Conservation (phyloP, 208 protist species). For the Phytomonas francai region DNA sequence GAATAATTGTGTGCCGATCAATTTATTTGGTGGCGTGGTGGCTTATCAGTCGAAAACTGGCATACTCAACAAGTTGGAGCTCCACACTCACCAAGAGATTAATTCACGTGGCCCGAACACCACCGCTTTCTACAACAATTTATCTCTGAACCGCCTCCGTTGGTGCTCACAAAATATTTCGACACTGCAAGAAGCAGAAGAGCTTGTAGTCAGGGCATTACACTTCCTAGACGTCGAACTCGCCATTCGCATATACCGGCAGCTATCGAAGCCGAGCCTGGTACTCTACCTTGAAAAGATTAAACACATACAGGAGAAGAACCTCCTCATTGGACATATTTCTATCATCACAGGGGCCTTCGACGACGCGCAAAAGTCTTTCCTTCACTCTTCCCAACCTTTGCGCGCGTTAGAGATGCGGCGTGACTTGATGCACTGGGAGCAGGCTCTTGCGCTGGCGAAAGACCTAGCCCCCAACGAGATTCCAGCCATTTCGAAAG, state of each 20-base stretch:
- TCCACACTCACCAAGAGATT: conserved; percentile 74
- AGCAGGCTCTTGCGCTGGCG: conserved; percentile 90
- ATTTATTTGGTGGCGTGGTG: conserved; percentile 71
- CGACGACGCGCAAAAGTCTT: conserved; percentile 90
- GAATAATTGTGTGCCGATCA: conserved; percentile 59
- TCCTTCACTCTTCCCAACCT: conserved; percentile 88
- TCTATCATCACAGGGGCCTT: conserved; percentile 92
- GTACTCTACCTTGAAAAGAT: conserved; percentile 91
- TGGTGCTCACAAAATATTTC: conserved; percentile 87
- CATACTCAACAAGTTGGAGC: conserved; percentile 42
- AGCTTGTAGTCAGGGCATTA: conserved; percentile 88
- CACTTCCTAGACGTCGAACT: conserved; percentile 91
- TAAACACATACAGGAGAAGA: conserved; percentile 89
- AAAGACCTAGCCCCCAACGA: conserved; percentile 84
- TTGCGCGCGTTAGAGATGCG: conserved; percentile 95
- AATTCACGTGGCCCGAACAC: conserved; percentile 35
- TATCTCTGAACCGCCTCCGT: conserved; percentile 88
- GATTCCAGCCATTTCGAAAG: conserved; percentile 87
- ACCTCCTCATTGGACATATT: conserved; percentile 93
- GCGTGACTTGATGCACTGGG: conserved; percentile 96
- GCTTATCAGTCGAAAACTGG: conserved; percentile 72
- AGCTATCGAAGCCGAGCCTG: conserved; percentile 88
- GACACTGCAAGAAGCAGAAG: conserved; percentile 58
- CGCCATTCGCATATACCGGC: conserved; percentile 90
- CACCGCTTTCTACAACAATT: conserved; percentile 86